Evolutionary conservation across 2,329 filamentous ascomycete species (phyloP), one percentile per base, ranked within the genome.

Genomic region (Boeremia lycopersici): DNA sequence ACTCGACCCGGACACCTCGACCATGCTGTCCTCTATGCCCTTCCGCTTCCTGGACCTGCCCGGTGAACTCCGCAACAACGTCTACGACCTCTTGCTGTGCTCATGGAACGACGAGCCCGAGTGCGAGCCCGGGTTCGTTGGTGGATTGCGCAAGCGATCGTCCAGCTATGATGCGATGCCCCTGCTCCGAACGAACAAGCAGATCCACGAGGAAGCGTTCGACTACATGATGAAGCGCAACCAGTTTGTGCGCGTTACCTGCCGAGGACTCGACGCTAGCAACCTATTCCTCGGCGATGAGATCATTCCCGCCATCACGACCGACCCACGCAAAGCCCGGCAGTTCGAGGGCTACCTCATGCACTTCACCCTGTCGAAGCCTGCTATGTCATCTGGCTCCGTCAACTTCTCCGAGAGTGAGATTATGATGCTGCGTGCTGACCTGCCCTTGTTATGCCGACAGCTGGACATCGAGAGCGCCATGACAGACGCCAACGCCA

Each of bases 201-300:
- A 68, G 53, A 59, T 70, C n/a, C 56, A 70, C 38, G 51, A 54
- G 34, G 67, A 70, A 53, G 65, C 67, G 7, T 65, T 57, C 43
- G 66, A 68, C 46, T 64, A 67, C 48, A 68, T 65, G 63, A 63
- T 64, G 51, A 68, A 62, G 57, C 62, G 64, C 34, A 68, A 67
- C 39, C 65, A 67, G 41, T 67, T 68, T 35, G 60, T 69, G 19
- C 67, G 62, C 42, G 51, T 69, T 28, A 65, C 61, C 29, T 69
- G 67, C 41, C 59, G 61, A 46, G 64, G 64, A 34, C 38, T 68
- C 44, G 56, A 67, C 23, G 54, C 55, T 8, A 55, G 61, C 30
- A 57, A 54, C 19, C 46, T 68, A 15, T 65, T 67, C 29, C 58
- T 68, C 26, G 51, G 55, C 25, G 61, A 62, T 23, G 57, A 51